These are phyloP conservation scores for Arxiozyma bovina DNA, from an alignment of 1,139 yeast species.

Conservation along the genomic window DNA sequence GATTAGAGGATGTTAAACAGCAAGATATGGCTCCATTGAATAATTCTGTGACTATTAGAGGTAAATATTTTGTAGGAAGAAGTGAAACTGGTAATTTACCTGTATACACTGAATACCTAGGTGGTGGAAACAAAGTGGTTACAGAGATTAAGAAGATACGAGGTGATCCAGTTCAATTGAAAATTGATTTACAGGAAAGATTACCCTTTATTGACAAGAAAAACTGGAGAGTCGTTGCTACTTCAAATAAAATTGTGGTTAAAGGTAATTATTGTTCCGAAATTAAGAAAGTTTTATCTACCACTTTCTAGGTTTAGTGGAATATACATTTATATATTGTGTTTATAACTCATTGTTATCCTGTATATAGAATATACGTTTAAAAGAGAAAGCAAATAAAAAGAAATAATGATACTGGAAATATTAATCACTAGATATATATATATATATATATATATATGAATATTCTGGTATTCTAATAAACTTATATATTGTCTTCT, in stretches of 20 bases:
- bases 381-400: background rate
- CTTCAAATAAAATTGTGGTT: constrained; percentile 38
- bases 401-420: background rate
- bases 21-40: constrained; percentile 2
- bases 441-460: background rate
- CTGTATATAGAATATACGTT: constrained; percentile 1
- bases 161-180: constrained; percentile 53
- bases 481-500: too few species aligned
- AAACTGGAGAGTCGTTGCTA: constrained; percentile 36
- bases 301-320: constrained; percentile 14
- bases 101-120: constrained; percentile 49
- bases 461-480: background rate
- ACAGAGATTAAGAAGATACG: constrained; percentile 59
- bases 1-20: constrained; percentile 2
- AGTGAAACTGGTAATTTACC: constrained; percentile 59
- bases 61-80: constrained; percentile 43
- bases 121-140: constrained; percentile 37
- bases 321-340: background rate
- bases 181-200: constrained; percentile 45
- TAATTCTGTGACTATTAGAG: constrained; percentile 28
- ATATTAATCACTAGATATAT: too few species aligned
- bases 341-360: background rate
- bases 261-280: constrained; percentile 49
- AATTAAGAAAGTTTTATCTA: constrained; percentile 32
- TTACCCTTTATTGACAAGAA: constrained; percentile 40